These are phyloP conservation scores for Neoboletus brunneissimus DNA, from an alignment of 768 basidiomycete species.

Conservation along the genomic window DNA sequence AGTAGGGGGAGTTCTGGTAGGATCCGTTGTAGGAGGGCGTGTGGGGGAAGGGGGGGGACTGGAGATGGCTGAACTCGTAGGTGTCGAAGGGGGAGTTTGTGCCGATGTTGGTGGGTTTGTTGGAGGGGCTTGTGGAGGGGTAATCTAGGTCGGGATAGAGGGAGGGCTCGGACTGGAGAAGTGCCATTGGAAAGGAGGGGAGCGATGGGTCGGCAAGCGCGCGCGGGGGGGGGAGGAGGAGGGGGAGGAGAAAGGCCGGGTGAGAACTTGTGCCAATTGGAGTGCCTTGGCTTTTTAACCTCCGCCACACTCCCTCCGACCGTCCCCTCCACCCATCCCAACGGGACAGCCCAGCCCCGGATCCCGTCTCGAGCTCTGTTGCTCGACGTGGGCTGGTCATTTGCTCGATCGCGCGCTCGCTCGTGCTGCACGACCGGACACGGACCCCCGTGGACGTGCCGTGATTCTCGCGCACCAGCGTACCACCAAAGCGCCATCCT, in stretches of 20 bases:
- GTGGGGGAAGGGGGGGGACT: constrained; percentile 43
- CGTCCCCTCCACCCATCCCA: not conserved
- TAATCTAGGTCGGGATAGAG: constrained; percentile 27
- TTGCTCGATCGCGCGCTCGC: too few relatives aligned
- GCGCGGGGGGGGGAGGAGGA: constrained; percentile 1
- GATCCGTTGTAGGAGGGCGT: constrained; percentile 62
- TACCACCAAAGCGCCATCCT: not conserved
- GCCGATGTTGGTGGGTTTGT: constrained; percentile 26
- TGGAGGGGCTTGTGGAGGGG: constrained; percentile 25
- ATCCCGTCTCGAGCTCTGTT: too few relatives aligned
- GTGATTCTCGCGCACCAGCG: not conserved
- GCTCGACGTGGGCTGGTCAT: too few relatives aligned
- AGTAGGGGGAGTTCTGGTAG: constrained; percentile 70
- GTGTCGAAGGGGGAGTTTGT: constrained; percentile 36
- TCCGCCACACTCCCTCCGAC: constrained; percentile 21
- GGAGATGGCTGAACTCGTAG: constrained; percentile 37
- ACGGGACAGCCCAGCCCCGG: not conserved
- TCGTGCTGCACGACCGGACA: too few relatives aligned
- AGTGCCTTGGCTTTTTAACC: constrained; percentile 30
- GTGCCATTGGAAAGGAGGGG: constrained; percentile 20
- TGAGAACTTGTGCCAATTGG: constrained; percentile 28
- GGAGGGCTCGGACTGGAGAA: constrained; percentile 25
- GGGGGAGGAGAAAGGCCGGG: constrained; percentile 17
- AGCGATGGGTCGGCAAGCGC: constrained; percentile 19
- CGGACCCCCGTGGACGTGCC: not conserved